These are phyloP conservation scores for Leptographium radiaticola DNA, from an alignment of 2,329 filamentous ascomycete species.

Conservation along the genomic window DNA sequence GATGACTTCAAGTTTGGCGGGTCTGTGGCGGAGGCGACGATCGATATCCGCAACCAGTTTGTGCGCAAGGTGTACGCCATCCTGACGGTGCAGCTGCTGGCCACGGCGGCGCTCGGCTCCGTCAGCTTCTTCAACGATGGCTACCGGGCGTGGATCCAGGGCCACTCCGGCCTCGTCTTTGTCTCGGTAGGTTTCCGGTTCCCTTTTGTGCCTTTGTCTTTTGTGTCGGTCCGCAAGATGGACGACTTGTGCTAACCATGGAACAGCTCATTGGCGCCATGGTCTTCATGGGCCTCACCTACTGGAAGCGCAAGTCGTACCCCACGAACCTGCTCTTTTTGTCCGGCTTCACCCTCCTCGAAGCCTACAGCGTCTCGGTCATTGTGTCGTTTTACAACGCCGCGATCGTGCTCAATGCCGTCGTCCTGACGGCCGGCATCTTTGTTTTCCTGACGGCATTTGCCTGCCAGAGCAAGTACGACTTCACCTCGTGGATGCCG, in stretches of 20 bases:
- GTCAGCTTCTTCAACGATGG: conserved; percentile 70
- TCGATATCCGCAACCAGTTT: conserved; percentile 95
- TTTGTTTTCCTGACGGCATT: conserved; percentile 73
- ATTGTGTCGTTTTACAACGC: conserved; percentile 84
- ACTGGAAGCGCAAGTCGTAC: conserved; percentile 92
- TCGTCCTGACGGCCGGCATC: conserved; percentile 74
- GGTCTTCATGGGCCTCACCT: conserved; percentile 74
- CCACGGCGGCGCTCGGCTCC: conserved; percentile 67
- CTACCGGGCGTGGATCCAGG: conserved; percentile 82
- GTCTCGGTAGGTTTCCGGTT: conserved; percentile 44
- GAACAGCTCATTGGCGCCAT: conserved; percentile 62
- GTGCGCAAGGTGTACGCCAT: conserved; percentile 97
- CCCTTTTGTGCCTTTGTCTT: not conserved
- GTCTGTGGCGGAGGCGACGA: conserved; percentile 80
- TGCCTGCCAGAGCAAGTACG: conserved; percentile 94
- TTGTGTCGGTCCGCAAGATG: not conserved
- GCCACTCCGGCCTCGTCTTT: conserved; percentile 73
- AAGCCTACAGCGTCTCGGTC: conserved; percentile 88
- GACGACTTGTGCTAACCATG: not conserved
- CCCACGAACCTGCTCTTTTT: conserved; percentile 92
- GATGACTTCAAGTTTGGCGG: conserved; percentile 99
- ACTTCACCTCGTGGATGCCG: conserved; percentile 95
- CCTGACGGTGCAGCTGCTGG: conserved; percentile 84
- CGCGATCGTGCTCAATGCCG: conserved; percentile 75
- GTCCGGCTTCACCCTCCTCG: conserved; percentile 73